Evolutionary conservation across 345 rosid species (phyloP).

Genomic region (Clarkia xantiana): DNA sequence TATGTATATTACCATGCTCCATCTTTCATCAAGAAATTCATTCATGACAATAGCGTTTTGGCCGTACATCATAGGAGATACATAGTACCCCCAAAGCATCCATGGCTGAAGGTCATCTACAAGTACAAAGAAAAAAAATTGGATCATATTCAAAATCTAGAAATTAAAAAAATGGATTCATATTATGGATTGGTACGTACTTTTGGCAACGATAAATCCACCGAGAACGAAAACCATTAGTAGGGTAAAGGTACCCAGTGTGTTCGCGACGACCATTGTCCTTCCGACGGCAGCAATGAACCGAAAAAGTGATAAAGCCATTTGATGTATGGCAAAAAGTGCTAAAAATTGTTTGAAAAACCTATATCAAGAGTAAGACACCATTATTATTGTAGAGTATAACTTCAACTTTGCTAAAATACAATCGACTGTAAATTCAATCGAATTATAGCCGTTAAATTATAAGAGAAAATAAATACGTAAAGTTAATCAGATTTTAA

Average conservation of each 20-base stretch:
- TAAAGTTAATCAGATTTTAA: no score
- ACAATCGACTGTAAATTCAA: no score
- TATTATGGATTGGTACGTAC: constrained; percentile 17
- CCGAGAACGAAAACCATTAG: constrained; percentile 54
- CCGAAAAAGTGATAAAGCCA: constrained; percentile 69
- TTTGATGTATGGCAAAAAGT: constrained; percentile 53
- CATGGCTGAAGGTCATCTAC: constrained; percentile 43
- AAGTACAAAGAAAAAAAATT: no score
- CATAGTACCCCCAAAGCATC: constrained; percentile 71
- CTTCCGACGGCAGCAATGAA: constrained; percentile 69
- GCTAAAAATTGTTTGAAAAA: constrained; percentile 58
- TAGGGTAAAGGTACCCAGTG: constrained; percentile 45
- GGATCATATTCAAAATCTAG: no score
- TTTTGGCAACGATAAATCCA: constrained; percentile 58
- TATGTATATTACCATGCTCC: constrained; percentile 53
- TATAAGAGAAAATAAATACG: no score
- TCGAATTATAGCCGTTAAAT: no score
- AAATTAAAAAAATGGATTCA: no score
- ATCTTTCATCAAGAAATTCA: constrained; percentile 67
- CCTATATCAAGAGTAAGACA: constrained; percentile 19
- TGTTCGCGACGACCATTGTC: constrained; percentile 53
- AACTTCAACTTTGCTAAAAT: no score
- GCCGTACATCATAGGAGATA: constrained; percentile 85
- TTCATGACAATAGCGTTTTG: constrained; percentile 69
- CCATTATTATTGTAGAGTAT: background rate